Conservation (phyloP, 176 grass and related monocot genomes). For the Carex cristatella region DNA sequence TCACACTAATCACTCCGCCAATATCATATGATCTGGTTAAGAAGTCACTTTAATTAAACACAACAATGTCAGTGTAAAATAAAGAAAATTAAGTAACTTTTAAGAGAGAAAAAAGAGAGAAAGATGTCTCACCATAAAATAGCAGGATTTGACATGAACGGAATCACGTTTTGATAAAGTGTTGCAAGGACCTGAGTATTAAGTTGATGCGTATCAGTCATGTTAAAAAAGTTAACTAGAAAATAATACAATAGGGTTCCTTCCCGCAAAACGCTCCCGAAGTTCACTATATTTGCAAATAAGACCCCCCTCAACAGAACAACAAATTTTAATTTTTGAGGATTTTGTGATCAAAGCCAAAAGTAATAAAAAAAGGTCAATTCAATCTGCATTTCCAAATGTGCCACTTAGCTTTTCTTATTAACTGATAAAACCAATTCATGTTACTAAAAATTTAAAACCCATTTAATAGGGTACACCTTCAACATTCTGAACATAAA, state of each 20-base stretch:
- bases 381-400: neutral
- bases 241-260: neutral
- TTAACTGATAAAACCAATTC: neutral
- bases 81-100: neutral
- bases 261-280: neutral
- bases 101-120: neutral
- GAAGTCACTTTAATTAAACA: conserved; percentile 72
- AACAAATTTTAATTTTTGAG: neutral
- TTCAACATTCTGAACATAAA: neutral
- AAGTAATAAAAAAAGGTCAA: neutral
- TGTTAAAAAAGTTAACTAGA: neutral
- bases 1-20: conserved; percentile 94
- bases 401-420: neutral
- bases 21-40: conserved; percentile 97
- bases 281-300: conserved; percentile 1
- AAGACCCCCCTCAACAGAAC: neutral
- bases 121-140: conserved; percentile 62
- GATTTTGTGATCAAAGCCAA: neutral
- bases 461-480: neutral
- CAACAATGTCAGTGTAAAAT: conserved; percentile 24
- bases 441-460: neutral
- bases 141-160: conserved; percentile 81
- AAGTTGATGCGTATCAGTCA: conserved; percentile 7
- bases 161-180: conserved; percentile 82
- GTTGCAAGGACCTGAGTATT: conserved; percentile 69